These are phyloP conservation scores for Parsonsia alboflavescens DNA, from an alignment of 257 asterid species.

Conservation along the genomic window DNA sequence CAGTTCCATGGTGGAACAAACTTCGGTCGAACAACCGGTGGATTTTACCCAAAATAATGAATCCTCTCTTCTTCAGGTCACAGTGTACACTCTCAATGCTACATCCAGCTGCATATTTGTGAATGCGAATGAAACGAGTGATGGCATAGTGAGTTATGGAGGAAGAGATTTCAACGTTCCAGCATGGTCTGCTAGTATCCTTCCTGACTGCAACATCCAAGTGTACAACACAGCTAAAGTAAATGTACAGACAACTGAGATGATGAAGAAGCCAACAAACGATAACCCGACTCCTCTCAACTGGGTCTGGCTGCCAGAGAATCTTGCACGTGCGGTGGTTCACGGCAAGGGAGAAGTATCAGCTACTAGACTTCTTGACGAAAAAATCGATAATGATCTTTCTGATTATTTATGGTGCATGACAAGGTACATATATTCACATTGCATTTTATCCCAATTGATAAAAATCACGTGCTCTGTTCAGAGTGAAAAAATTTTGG, in stretches of 20 bases:
- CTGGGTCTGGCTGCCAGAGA: slow-evolving; percentile 60
- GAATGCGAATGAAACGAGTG: slow-evolving; percentile 39
- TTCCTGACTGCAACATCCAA: slow-evolving; percentile 64
- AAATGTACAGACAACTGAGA: slow-evolving; percentile 52
- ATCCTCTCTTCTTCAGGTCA: no score
- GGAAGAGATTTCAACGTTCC: slow-evolving; percentile 47
- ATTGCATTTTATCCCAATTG: no score
- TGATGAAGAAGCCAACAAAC: slow-evolving; percentile 32
- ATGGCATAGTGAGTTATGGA: slow-evolving; percentile 31
- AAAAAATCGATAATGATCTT: slow-evolving; percentile 37
- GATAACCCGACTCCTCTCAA: slow-evolving; percentile 35
- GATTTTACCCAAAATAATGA: slow-evolving; percentile 18
- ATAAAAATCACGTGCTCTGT: no score
- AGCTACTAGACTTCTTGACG: slow-evolving; percentile 35
- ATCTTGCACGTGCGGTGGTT: slow-evolving; percentile 20
- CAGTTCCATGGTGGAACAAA: slow-evolving; percentile 90
- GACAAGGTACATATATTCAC: slow-evolving; percentile 48
- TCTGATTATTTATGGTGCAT: slow-evolving; percentile 84
- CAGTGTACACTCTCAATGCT: slow-evolving; percentile 32
- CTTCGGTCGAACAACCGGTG: slow-evolving; percentile 73
- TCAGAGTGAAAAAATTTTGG: no score
- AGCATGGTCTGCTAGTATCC: slow-evolving; percentile 86
- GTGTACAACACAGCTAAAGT: slow-evolving; percentile 74
- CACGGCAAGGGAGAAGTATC: slow-evolving; percentile 35
- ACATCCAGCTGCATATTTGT: slow-evolving; percentile 50